phyloP scores from a whole-genome alignment of 2,329 filamentous ascomycete species.

The Rutstroemia sp. region DNA sequence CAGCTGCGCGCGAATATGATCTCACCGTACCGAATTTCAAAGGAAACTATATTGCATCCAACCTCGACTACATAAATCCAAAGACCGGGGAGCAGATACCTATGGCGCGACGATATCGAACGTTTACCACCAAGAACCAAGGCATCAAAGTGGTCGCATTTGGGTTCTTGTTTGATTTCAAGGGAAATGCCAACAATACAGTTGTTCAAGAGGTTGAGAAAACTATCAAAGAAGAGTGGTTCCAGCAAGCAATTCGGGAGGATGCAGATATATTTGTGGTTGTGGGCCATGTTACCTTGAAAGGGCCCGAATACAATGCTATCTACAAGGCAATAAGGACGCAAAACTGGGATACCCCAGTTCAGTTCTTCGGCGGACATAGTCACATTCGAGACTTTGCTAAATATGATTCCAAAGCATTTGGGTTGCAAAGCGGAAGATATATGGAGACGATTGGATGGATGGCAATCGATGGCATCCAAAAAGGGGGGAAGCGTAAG shows the following conservation, averaged over 20 bases:
- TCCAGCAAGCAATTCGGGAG: conserved; percentile 75
- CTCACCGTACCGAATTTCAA: conserved; percentile 78
- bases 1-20: conserved; percentile 70
- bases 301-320: conserved; percentile 69
- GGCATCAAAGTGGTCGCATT: conserved; percentile 79
- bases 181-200: conserved; percentile 83
- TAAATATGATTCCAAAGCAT: conserved; percentile 69
- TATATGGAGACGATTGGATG: conserved; percentile 96
- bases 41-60: conserved; percentile 78
- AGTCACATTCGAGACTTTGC: conserved; percentile 81
- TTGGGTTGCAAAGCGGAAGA: conserved; percentile 77
- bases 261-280: conserved; percentile 84
- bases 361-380: conserved; percentile 89
- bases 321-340: conserved; percentile 74
- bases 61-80: conserved; percentile 79
- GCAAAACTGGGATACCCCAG: conserved; percentile 71
- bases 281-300: conserved; percentile 75
- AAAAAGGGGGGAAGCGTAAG: conserved; percentile 27
- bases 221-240: conserved; percentile 80
- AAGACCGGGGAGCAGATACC: conserved; percentile 64
- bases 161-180: conserved; percentile 94
- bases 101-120: conserved; percentile 74
- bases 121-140: conserved; percentile 86
- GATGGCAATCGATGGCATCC: conserved; percentile 68
- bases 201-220: conserved; percentile 73